These are phyloP conservation scores for Clavaria fumosa DNA, from an alignment of 768 basidiomycete genomes.

Conservation along the genomic window DNA sequence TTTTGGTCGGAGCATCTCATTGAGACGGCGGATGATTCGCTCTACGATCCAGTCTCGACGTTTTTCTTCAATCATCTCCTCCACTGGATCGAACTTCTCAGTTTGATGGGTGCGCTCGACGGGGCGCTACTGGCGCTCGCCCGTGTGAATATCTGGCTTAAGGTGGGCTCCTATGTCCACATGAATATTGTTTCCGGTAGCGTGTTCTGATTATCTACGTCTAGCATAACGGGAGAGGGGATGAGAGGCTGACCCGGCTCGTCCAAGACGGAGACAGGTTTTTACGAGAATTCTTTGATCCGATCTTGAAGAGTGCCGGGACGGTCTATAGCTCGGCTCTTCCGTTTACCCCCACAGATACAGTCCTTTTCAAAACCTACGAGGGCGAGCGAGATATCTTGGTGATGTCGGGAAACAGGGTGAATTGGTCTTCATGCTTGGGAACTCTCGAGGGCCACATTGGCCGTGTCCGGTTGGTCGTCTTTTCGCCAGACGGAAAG, in stretches of 20 bases:
- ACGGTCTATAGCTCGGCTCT: constrained; percentile 1
- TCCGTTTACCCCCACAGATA: constrained; percentile 1
- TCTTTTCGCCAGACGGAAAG: constrained; percentile 11
- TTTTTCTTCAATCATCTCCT: not conserved
- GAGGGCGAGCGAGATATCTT: not conserved
- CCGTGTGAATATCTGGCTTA: not conserved
- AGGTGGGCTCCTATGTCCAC: not conserved
- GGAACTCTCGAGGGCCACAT: constrained; percentile 9
- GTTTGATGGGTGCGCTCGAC: not conserved
- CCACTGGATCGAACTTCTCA: not conserved
- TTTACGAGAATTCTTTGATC: constrained; percentile 1
- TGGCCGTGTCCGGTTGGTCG: constrained; percentile 6
- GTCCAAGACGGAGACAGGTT: not conserved
- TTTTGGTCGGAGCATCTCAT: not conserved
- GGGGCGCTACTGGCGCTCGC: not conserved
- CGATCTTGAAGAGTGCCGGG: not conserved
- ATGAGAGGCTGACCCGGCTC: not conserved
- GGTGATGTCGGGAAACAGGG: not conserved
- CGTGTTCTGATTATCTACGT: not conserved
- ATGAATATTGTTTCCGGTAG: not conserved
- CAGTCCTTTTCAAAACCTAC: not conserved
- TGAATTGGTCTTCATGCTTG: not conserved
- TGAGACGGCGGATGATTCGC: not conserved
- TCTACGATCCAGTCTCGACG: not conserved
- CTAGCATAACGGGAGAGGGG: not conserved